Base-by-base conservation (phyloP, 768 basidiomycete genomes). In the Hydnomerulius pinastri region DNA sequence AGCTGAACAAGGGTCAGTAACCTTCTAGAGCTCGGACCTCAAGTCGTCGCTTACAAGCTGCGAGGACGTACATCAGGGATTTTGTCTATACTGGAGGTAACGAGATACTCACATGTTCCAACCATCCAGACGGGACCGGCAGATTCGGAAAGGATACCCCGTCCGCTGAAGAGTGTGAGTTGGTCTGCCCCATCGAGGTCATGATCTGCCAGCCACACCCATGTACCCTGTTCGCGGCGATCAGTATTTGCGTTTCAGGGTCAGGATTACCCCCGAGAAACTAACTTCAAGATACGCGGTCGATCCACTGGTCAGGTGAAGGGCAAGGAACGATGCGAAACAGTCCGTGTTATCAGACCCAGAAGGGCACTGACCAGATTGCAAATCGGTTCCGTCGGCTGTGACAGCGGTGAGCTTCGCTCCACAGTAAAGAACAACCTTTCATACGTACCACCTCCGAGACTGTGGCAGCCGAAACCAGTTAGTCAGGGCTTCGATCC, bases 141-240 rank as follows among this genome's bases (percentile, higher is more conserved):
- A 4, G 85, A 86, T 62, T 91, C 81, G 0, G 85, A 86, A 24
- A 89, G 72, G 24, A 91, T 79, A 5, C 90, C 90, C 18, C 90
- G 79, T 1, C 86, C 90, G 28, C 77, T 78, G 50, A 69, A 91
- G 17, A 87, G 54, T 1, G 78, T 75, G 35, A 82, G 66, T 53
- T 82, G 80, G n/a, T 71, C 71, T 25, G 73, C 59, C 5, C 70
- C 67, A 45, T 83, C 80, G 20, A 86, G 68, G 51, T 88, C 83
- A 57, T 92, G 90, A 57, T 92, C 90, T 9, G 89, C 87, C 6
- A 80, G 70, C 90, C 90, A 92, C 4, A 88, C 78, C 90, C 88
- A 91, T 13, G 82, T 77, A 4, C 84, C 86, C 83, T 86, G 46
- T 30, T 36, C 13, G 13, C 30, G 30, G 15, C 5, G 12, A 29